phyloP scores from a whole-genome alignment of 768 basidiomycete genomes.

The Dioszegia hungarica region DNA sequence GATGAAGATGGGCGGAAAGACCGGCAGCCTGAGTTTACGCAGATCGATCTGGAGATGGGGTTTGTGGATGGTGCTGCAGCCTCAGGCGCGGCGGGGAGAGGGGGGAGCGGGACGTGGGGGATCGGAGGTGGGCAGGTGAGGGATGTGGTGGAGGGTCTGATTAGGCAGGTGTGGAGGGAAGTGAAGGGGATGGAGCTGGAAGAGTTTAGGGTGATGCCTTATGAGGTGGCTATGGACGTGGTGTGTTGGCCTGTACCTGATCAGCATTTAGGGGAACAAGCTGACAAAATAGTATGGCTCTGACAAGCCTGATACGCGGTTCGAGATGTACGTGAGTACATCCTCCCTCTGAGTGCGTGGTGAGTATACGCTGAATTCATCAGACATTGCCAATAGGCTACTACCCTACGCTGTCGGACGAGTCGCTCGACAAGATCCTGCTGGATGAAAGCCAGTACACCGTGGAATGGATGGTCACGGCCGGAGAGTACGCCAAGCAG shows the following conservation, averaged over 20 bases:
- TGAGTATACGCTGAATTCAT: background rate
- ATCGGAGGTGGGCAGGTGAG: slow-evolving; percentile 84
- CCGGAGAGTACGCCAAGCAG: slow-evolving; percentile 26
- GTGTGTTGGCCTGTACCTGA: slow-evolving; percentile 52
- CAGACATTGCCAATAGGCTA: slow-evolving; percentile 48
- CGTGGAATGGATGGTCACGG: slow-evolving; percentile 46
- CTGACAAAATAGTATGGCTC: slow-evolving; percentile 66
- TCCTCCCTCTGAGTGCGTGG: background rate
- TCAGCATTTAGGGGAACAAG: background rate
- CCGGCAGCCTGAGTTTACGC: slow-evolving; percentile 94
- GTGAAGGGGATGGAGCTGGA: slow-evolving; percentile 61
- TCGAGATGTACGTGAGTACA: slow-evolving; percentile 70
- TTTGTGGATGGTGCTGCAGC: slow-evolving; percentile 74
- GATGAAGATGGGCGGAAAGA: slow-evolving; percentile 94
- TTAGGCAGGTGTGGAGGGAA: slow-evolving; percentile 70
- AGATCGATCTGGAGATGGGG: slow-evolving; percentile 94
- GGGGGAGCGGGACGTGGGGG: slow-evolving; percentile 56
- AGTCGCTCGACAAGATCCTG: slow-evolving; percentile 41
- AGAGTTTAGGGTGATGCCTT: slow-evolving; percentile 76
- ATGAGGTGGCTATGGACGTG: slow-evolving; percentile 80
- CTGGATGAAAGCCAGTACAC: slow-evolving; percentile 41
- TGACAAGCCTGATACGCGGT: slow-evolving; percentile 90
- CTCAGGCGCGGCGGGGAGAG: slow-evolving; percentile 30
- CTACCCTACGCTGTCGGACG: slow-evolving; percentile 46
- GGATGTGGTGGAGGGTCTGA: slow-evolving; percentile 67